Percentiles rank a stretch among this genome's conserved stretches.
phyloP scores from a whole-genome alignment of 768 basidiomycete species.

The Mycena maculata region DNA sequence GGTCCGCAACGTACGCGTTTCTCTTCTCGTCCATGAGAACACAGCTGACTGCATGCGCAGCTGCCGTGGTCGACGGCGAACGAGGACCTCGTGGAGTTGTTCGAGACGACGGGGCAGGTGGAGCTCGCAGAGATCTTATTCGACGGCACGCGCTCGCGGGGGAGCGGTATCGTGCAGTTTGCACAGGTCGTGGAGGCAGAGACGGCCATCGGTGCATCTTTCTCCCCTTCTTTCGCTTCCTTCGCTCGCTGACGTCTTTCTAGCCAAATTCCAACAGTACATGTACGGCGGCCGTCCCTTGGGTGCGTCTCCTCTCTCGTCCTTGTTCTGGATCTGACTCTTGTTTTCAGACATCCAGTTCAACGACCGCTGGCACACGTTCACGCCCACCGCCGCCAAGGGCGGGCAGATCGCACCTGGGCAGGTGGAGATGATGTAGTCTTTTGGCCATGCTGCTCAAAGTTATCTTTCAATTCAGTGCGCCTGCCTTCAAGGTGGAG shows the following conservation, averaged over 20 bases:
- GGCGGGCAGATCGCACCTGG: constrained; percentile 81
- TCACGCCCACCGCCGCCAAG: constrained; percentile 88
- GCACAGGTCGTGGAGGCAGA: constrained; percentile 88
- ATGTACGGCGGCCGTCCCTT: constrained; percentile 94
- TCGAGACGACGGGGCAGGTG: constrained; percentile 97
- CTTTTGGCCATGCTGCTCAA: no score
- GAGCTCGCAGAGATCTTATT: constrained; percentile 95
- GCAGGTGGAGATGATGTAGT: constrained; percentile 62
- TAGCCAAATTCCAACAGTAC: constrained; percentile 94
- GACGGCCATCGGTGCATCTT: constrained; percentile 83
- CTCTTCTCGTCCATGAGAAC: neutral
- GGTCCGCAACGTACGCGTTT: constrained; percentile 92
- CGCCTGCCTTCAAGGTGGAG: no score
- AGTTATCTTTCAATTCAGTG: no score
- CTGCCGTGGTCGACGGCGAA: constrained; percentile 99
- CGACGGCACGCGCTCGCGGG: constrained; percentile 92
- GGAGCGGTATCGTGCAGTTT: constrained; percentile 96
- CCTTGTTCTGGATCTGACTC: constrained; percentile 1
- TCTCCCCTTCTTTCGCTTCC: neutral
- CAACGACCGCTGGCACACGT: constrained; percentile 96
- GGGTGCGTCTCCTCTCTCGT: constrained; percentile 56
- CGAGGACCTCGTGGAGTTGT: constrained; percentile 97
- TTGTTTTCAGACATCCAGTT: constrained; percentile 80
- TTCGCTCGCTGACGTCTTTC: neutral
- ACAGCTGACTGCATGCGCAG: constrained; percentile 53